A percentile compares a stretch with the other conserved stretches of the same genome.
Conservation (phyloP, 2,329 filamentous ascomycete genomes). For the Arthrobotrys sphaeroides region DNA sequence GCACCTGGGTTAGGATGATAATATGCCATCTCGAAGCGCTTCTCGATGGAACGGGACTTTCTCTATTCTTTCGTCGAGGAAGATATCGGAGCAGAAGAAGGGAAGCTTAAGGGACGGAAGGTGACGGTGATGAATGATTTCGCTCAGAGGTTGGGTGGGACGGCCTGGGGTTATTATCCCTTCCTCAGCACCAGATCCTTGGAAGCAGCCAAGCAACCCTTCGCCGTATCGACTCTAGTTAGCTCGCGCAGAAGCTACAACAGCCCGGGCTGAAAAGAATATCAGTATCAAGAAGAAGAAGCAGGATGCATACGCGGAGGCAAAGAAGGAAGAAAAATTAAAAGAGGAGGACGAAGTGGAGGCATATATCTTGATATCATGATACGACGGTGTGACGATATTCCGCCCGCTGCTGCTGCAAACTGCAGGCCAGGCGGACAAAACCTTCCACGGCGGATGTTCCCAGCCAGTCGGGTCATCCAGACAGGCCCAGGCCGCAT, state of each 20-base stretch:
- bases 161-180: conserved; percentile 27
- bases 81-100: background rate
- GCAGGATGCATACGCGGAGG: background rate
- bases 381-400: conserved; percentile 39
- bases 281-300: background rate
- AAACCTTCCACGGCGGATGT: background rate
- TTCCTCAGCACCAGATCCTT: conserved; percentile 35
- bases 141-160: conserved; percentile 21
- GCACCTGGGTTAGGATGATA: conserved; percentile 52
- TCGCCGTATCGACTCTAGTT: conserved; percentile 10
- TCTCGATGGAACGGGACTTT: background rate
- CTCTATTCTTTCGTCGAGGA: background rate
- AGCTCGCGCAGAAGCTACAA: conserved; percentile 6
- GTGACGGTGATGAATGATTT: conserved; percentile 4
- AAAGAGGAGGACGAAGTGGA: background rate
- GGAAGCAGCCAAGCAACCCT: conserved; percentile 33
- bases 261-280: background rate
- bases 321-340: background rate
- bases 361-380: conserved; percentile 11
- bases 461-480: conserved; percentile 46
- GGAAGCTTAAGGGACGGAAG: background rate
- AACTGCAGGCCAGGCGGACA: conserved; percentile 3
- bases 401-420: conserved; percentile 20
- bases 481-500: conserved; percentile 18
- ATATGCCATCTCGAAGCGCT: conserved; percentile 41